These are phyloP conservation scores for Colletotrichum musicola DNA, from an alignment of 2,329 filamentous ascomycete species.

Conservation along the genomic window DNA sequence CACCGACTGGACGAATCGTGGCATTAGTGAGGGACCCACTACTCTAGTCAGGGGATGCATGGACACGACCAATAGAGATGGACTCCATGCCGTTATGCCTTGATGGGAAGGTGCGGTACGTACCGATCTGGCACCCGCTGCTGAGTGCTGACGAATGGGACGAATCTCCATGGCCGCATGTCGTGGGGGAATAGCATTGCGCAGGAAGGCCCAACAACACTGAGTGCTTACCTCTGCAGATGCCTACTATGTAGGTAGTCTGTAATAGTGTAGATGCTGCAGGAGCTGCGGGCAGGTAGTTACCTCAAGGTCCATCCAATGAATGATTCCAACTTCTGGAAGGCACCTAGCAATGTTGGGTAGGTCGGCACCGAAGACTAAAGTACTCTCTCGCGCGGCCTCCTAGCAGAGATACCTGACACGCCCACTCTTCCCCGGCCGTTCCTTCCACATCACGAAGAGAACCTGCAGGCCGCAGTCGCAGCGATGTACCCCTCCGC, in stretches of 20 bases:
- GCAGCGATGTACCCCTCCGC: neutral
- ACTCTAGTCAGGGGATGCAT: neutral
- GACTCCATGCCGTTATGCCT: constrained; percentile 20
- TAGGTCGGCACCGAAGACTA: no score
- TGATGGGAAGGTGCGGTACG: constrained; percentile 12
- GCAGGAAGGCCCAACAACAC: neutral
- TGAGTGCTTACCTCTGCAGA: no score
- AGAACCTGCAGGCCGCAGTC: neutral
- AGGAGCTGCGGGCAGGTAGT: no score
- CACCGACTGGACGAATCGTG: neutral
- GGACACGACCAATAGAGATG: constrained; percentile 19
- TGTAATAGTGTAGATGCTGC: no score
- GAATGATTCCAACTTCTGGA: no score
- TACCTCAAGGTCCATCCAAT: no score
- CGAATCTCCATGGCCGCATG: neutral
- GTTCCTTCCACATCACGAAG: constrained; percentile 8
- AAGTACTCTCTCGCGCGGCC: neutral
- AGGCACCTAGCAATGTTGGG: no score
- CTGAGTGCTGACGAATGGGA: neutral
- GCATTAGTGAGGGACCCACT: constrained; percentile 12
- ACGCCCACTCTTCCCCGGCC: neutral
- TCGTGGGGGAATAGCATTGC: neutral
- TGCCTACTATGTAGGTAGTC: no score
- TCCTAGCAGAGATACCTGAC: neutral
- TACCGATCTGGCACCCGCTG: constrained; percentile 2